Percentiles rank a stretch among this genome's conserved stretches.
These are phyloP conservation scores for Niebla homalea DNA, from an alignment of 495 filamentous ascomycete species.

Conservation along the genomic window DNA sequence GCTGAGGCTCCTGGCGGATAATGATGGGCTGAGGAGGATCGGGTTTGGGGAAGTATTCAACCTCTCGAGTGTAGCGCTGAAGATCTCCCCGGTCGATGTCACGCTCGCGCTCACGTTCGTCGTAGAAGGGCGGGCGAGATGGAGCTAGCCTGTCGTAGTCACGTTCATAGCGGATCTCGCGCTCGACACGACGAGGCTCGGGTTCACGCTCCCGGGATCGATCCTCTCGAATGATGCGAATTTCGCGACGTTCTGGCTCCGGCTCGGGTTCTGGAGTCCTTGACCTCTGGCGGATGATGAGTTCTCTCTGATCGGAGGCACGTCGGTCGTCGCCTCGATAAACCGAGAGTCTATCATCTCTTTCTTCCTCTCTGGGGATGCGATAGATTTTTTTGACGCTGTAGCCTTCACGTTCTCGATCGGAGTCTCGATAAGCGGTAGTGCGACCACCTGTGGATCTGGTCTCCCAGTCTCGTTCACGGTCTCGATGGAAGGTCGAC, in stretches of 20 bases:
- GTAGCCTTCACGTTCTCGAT: slow-evolving; percentile 9
- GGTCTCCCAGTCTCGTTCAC: slow-evolving; percentile 26
- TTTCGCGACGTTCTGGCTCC: slow-evolving; percentile 25
- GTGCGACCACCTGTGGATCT: slow-evolving; percentile 15
- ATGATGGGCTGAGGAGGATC: slow-evolving; percentile 47
- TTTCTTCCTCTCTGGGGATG: slow-evolving; percentile 33
- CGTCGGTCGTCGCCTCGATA: slow-evolving; percentile 24
- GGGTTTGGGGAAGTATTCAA: slow-evolving; percentile 50
- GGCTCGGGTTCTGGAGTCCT: slow-evolving; percentile 41
- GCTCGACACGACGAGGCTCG: slow-evolving; percentile 36
- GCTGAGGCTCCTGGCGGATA: slow-evolving; percentile 56
- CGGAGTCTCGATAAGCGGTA: slow-evolving; percentile 18
- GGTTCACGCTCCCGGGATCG: slow-evolving; percentile 27
- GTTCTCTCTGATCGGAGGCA: slow-evolving; percentile 11
- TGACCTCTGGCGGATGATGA: slow-evolving; percentile 21
- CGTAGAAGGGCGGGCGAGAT: slow-evolving; percentile 25
- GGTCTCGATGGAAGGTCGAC: slow-evolving; percentile 19
- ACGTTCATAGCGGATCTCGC: slow-evolving; percentile 35
- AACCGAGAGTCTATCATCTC: slow-evolving; percentile 30
- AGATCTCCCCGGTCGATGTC: slow-evolving; percentile 43
- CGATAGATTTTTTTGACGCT: slow-evolving; percentile 37
- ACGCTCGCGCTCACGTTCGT: slow-evolving; percentile 23
- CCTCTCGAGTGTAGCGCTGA: slow-evolving; percentile 51
- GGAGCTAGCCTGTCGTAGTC: slow-evolving; percentile 26
- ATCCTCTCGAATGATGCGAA: slow-evolving; percentile 20